phyloP scores from a whole-genome alignment of 2,329 filamentous ascomycete species.

The Beauveria scarabaeidicola region DNA sequence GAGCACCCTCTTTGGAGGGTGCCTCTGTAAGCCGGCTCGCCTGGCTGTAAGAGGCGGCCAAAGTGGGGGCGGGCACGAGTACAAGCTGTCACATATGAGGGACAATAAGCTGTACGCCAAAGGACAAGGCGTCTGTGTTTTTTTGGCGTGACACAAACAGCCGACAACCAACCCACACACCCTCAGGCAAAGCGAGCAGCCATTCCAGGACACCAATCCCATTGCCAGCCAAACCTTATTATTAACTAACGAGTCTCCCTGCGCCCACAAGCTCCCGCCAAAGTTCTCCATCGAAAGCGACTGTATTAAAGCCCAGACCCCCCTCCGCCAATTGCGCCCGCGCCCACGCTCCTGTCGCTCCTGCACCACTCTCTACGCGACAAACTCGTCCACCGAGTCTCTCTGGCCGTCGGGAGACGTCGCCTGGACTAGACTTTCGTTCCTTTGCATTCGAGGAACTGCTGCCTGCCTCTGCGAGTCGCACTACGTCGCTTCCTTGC shows the following conservation, averaged over 20 bases:
- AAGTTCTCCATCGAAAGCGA: neutral
- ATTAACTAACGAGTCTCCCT: neutral
- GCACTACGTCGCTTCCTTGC: neutral
- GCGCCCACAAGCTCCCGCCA: neutral
- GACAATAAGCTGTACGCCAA: no score
- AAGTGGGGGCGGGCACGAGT: no score
- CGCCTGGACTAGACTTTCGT: neutral
- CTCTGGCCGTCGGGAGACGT: slow-evolving; percentile 5
- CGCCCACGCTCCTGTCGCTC: neutral
- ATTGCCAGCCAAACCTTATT: neutral
- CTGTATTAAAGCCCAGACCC: neutral
- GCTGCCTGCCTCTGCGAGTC: neutral
- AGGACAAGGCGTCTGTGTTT: no score
- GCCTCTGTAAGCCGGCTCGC: no score
- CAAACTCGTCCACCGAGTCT: neutral
- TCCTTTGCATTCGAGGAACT: neutral
- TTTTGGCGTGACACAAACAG: no score
- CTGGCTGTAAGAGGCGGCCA: no score
- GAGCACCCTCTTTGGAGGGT: no score
- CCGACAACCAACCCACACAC: neutral
- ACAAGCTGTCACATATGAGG: no score
- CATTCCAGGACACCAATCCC: neutral
- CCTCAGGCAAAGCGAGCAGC: neutral
- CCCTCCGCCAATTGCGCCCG: neutral
- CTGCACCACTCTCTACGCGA: neutral